Percentiles rank a stretch among this genome's conserved stretches.
These are phyloP conservation scores for Botrytis fabae DNA, from an alignment of 2,329 filamentous ascomycete genomes.

Conservation along the genomic window DNA sequence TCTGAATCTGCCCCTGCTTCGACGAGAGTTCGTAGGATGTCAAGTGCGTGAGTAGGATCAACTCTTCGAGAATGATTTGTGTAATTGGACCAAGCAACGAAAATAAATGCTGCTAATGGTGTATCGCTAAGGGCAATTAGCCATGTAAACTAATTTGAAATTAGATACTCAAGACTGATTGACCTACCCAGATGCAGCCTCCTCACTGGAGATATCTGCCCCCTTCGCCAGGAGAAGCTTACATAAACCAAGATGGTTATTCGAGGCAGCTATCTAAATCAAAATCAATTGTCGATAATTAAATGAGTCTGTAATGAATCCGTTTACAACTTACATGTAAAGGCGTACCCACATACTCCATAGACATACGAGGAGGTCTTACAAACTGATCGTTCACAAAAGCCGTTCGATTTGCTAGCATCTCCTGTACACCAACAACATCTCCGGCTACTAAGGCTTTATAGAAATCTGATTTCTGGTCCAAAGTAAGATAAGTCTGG, in stretches of 20 bases:
- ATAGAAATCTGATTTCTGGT: background rate
- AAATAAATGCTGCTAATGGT: background rate
- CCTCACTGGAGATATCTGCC: background rate
- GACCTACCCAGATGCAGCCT: background rate
- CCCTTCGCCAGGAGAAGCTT: background rate
- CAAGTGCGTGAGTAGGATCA: too few relatives aligned
- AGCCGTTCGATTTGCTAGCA: slow-evolving; percentile 19
- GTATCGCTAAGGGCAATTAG: background rate
- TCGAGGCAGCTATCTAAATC: background rate
- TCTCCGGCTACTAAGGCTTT: background rate
- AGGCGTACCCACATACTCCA: too few relatives aligned
- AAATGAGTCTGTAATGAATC: background rate
- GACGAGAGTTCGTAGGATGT: background rate
- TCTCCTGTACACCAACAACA: slow-evolving; percentile 14
- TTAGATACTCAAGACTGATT: background rate
- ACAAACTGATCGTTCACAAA: slow-evolving; percentile 9
- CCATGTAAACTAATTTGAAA: background rate
- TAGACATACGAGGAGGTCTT: too few relatives aligned
- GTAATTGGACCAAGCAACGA: too few relatives aligned
- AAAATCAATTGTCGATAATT: background rate
- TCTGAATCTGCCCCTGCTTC: background rate
- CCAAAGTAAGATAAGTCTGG: slow-evolving; percentile 19
- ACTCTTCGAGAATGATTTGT: too few relatives aligned
- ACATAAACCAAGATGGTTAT: background rate
- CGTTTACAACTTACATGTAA: background rate